A percentile compares a stretch with the other conserved stretches of the same genome.
Conservation (phyloP, 495 filamentous ascomycete species). For the Margaritispora aquatica region DNA sequence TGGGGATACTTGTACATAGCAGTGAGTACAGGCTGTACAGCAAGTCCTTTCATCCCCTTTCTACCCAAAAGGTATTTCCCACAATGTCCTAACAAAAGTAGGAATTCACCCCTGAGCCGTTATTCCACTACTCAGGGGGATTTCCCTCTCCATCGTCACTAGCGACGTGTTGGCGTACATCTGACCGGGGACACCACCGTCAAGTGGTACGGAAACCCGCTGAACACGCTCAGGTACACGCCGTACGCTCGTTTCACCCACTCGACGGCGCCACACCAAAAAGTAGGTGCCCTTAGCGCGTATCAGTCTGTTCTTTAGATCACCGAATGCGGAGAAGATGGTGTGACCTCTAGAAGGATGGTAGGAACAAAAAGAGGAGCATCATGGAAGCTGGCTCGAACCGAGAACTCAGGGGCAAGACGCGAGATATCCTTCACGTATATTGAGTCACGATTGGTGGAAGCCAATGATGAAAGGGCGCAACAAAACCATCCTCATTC, state of each 20-base stretch:
- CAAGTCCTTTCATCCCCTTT: not conserved
- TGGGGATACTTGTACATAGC: no score
- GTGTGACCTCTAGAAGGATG: no score
- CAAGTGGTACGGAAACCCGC: not conserved
- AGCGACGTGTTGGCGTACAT: not conserved
- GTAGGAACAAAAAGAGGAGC: no score
- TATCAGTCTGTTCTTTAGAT: no score
- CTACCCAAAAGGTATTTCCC: not conserved
- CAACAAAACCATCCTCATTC: not conserved
- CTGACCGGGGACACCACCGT: not conserved
- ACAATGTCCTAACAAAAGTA: not conserved
- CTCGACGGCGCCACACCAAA: not conserved
- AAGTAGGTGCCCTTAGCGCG: not conserved
- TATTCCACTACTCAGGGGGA: not conserved
- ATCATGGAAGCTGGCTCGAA: not conserved
- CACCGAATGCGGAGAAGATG: no score
- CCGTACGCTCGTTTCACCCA: not conserved
- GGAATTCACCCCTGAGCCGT: not conserved
- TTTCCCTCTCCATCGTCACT: not conserved
- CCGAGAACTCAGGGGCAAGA: not conserved
- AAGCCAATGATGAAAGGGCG: not conserved
- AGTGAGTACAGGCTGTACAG: no score
- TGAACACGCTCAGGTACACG: not conserved
- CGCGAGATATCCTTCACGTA: not conserved
- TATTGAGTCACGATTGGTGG: not conserved